Evolutionary conservation across 371 early-diverging fungal species (phyloP), one percentile per base, ranked within the genome.

Genomic region (Actinomortierella wolfii): DNA sequence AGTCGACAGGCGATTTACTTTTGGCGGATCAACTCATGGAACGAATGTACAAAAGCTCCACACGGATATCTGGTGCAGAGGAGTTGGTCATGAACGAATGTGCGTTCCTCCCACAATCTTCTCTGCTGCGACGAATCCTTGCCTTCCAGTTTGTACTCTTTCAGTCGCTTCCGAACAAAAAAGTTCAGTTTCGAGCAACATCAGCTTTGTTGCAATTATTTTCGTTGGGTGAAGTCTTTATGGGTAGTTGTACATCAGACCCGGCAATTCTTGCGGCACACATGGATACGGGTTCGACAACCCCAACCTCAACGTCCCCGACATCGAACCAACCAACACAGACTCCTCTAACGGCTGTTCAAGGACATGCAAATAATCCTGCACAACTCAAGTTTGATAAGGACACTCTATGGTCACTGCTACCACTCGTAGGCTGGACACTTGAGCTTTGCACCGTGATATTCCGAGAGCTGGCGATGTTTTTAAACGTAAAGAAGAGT

Each of bases 381-480:
- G 34, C 34, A 24, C 67, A 61, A 17, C 63, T 73, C 14, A 57
- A 62, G 0, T 73, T 73, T 24, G 63, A 73, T 17, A 56, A 56
- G 2, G 59, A 56, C 23, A 59, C 73, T 1, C 49, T 73, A 2
- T 73, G 73, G 73, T 73, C 73, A 17, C 42, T 73, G 3, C 49
- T 66, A 14, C 73, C 73, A 0, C 63, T 73, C 15, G 57, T 59
- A 20, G 73, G 73, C 41, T 73, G 73, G 73, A 56, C 49, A 0
- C 44, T 73, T 23, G 73, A 73, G 34, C 66, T 73, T 56, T 73
- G 73, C 25, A 73, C 67, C n/a, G 34, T 73, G 5, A 63, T 73
- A 11, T 73, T 73, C 57, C 66, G 66, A 11, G 73, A 73, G 40
- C 59, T 73, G 55, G 59, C 62, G 0, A 49, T 73, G 2, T 73